Conservation (phyloP, 305 asterid genomes). For the Fraxinus nigra region DNA sequence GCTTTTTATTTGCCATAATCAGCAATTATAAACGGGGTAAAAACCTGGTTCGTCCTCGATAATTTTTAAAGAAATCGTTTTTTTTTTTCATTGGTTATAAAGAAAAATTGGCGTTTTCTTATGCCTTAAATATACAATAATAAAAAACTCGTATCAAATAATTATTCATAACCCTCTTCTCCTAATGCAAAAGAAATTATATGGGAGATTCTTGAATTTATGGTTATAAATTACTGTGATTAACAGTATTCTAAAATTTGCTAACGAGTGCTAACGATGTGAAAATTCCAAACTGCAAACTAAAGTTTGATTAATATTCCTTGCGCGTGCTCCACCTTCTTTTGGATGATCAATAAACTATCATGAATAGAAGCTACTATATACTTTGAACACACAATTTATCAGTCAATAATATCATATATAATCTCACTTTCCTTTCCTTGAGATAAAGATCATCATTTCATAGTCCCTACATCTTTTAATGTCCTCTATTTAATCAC, state of each 20-base stretch:
- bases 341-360: neutral
- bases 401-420: conserved; percentile 32
- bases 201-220: neutral
- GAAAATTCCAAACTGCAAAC: conserved; percentile 6
- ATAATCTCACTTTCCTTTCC: conserved; percentile 12
- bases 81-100: neutral
- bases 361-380: neutral
- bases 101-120: neutral
- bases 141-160: neutral
- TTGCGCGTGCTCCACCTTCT: conserved; percentile 13
- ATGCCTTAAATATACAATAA: neutral
- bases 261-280: neutral
- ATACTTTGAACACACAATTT: conserved; percentile 21
- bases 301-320: neutral
- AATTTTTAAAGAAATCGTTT: too few relatives aligned
- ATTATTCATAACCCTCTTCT: neutral
- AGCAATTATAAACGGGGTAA: neutral
- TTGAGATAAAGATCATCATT: conserved; percentile 20
- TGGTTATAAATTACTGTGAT: neutral
- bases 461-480: conserved; percentile 64
- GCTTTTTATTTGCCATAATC: neutral
- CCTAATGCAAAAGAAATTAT: neutral
- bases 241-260: neutral
- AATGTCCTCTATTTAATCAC: conserved; percentile 28
- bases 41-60: neutral